These are phyloP conservation scores for Scheffersomyces stipitis DNA, from an alignment of 805 yeast genomes.

Conservation along the genomic window DNA sequence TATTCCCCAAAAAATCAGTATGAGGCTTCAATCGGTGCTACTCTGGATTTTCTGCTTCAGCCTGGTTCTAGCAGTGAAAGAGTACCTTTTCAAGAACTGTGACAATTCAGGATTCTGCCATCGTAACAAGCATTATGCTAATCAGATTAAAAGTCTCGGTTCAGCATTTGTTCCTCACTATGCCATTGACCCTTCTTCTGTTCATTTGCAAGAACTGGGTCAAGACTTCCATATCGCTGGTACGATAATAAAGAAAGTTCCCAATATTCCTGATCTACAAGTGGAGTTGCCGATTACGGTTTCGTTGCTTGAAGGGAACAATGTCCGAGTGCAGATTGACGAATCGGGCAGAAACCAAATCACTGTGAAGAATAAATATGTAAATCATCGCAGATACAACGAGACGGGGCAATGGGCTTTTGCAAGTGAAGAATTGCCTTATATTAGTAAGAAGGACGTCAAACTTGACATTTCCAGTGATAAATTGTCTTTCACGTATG, in stretches of 20 bases:
- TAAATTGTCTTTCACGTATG: conserved; percentile 30
- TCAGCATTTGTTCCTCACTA: conserved; percentile 18
- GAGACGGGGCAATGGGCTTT: conserved; percentile 64
- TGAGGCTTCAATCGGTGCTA: not conserved
- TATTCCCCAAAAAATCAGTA: too few relatives aligned
- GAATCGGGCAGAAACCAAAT: conserved; percentile 48
- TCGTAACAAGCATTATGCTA: conserved; percentile 71
- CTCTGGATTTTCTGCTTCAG: conserved; percentile 1
- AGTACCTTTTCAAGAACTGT: conserved; percentile 73
- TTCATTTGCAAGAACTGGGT: conserved; percentile 7
- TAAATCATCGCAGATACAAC: conserved; percentile 52
- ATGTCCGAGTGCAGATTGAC: conserved; percentile 63
- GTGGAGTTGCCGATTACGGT: conserved; percentile 56
- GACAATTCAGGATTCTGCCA: conserved; percentile 79
- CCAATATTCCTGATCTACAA: conserved; percentile 6
- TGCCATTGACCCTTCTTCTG: conserved; percentile 19
- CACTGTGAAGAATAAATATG: conserved; percentile 9
- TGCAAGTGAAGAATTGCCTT: conserved; percentile 12
- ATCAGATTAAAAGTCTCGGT: conserved; percentile 11
- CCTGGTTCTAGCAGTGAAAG: conserved; percentile 46
- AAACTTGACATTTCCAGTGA: conserved; percentile 15
- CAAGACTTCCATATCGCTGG: conserved; percentile 43
- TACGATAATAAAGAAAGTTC: conserved; percentile 42
- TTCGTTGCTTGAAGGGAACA: conserved; percentile 54
- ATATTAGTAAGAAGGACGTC: conserved; percentile 6